Evolutionary conservation across 331 rosid genomes (phyloP), one percentile per base, ranked within the genome.

Genomic region (Malus hybrid): DNA sequence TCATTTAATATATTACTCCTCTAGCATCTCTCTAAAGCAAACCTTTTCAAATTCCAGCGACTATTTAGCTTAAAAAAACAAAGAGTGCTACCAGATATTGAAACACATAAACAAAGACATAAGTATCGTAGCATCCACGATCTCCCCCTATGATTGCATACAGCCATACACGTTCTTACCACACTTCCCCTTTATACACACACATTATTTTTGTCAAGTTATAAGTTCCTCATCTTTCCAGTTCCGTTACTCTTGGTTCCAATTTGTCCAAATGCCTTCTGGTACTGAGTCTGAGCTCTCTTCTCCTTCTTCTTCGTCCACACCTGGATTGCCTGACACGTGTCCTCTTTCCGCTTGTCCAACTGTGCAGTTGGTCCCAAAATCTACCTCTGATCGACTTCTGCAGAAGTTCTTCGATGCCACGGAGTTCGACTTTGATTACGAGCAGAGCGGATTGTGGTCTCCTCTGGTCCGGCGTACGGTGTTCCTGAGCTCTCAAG

Each of bases 381-480:
- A 74, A 66, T 76, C 85, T 14, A 83, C 86, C 6, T 90, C 96
- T 6, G 96, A 92, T 33, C 80, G 84, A 48, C 74, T 92, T 76
- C 80, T 88, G 6, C 80, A 80, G 24, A 92, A 92, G 70, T 92
- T 87, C 83, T 81, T 80, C 16, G 97, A 92, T 59, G 86, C 73
- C 20, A 73, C 92, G 15, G 77, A 80, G 50, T 88, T 86, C 18
- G 93, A 80, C 74, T 90, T 88, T 32, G 94, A 90, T 80, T 90
- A 88, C 72, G 92, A 87, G 73, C 79, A 88, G 76, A 92, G 97
- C 80, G 97, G 88, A 13, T 52, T 92, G 65, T 92, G 97, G 97
- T 92, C 97, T 83, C 97, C 97, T 48, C 97, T 87, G 1, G 69
- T 90, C 73, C 81, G 66, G 0, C 86, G 93, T 14, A 84, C 83